Percentiles rank a stretch among this genome's conserved stretches.
These are phyloP conservation scores for Fraxinus sp. DNA, from an alignment of 305 asterid species.

Conservation along the genomic window DNA sequence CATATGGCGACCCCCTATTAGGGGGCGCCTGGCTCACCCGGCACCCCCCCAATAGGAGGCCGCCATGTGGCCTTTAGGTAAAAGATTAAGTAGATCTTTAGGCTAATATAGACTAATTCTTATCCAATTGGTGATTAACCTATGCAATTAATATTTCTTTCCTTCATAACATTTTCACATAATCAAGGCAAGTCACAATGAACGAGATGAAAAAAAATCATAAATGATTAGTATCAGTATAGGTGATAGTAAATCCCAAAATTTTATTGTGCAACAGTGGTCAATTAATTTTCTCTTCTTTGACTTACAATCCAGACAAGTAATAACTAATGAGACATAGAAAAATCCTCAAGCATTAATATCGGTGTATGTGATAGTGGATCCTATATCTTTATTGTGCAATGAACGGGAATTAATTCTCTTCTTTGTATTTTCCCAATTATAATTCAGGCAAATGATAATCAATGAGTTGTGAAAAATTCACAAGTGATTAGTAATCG, in stretches of 20 bases:
- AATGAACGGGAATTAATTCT: neutral
- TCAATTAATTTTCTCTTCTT: neutral
- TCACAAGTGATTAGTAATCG: neutral
- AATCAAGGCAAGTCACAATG: neutral
- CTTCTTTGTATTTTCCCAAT: neutral
- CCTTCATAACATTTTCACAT: neutral
- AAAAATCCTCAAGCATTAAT: neutral
- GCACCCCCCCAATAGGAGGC: no score
- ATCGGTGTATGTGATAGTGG: neutral
- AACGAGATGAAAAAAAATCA: neutral
- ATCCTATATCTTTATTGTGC: neutral
- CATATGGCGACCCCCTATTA: no score
- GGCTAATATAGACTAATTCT: no score
- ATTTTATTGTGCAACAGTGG: neutral
- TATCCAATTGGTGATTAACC: neutral
- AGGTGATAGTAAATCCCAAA: neutral
- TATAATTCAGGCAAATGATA: neutral
- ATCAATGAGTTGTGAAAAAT: neutral
- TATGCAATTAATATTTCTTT: neutral
- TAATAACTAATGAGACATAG: neutral
- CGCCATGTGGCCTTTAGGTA: no score
- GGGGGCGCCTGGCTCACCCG: no score
- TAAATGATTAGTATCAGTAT: neutral
- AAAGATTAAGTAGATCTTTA: no score
- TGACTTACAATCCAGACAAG: neutral